These are phyloP conservation scores for Thelephora ganbajun DNA, from an alignment of 768 basidiomycete species.

Conservation along the genomic window DNA sequence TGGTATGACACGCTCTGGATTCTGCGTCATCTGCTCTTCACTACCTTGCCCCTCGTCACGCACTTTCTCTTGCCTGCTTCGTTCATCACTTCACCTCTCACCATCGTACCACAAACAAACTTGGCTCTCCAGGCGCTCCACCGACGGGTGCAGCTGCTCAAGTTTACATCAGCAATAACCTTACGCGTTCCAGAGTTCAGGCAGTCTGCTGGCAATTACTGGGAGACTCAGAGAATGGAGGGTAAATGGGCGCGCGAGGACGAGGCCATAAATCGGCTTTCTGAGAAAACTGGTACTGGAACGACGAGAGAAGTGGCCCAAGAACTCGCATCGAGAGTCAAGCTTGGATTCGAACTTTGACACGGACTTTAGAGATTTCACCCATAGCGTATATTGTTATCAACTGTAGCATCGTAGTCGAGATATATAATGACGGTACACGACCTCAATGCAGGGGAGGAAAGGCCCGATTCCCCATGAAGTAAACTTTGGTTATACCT, in stretches of 20 bases:
- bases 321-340: not conserved
- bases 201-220: slow-evolving; percentile 35
- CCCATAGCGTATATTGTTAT: too few relatives aligned
- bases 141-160: slow-evolving; percentile 24
- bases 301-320: slow-evolving; percentile 15
- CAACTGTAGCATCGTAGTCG: too few relatives aligned
- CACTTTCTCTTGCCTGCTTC: slow-evolving; percentile 25
- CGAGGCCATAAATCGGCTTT: slow-evolving; percentile 30
- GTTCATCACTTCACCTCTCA: slow-evolving; percentile 18
- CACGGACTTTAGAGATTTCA: too few relatives aligned
- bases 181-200: slow-evolving; percentile 39
- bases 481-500: too few relatives aligned
- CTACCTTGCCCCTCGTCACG: slow-evolving; percentile 38
- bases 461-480: too few relatives aligned
- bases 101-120: not conserved
- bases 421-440: too few relatives aligned
- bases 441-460: too few relatives aligned
- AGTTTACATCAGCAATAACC: slow-evolving; percentile 40
- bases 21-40: slow-evolving; percentile 42
- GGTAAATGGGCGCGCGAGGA: slow-evolving; percentile 36
- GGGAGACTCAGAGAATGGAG: slow-evolving; percentile 39
- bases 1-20: slow-evolving; percentile 51
- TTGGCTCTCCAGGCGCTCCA: slow-evolving; percentile 25
- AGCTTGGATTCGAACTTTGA: not conserved
- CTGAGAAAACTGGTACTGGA: slow-evolving; percentile 30